Conservation (phyloP, 306 rosid species). For the Macrotyloma uniflorum region DNA sequence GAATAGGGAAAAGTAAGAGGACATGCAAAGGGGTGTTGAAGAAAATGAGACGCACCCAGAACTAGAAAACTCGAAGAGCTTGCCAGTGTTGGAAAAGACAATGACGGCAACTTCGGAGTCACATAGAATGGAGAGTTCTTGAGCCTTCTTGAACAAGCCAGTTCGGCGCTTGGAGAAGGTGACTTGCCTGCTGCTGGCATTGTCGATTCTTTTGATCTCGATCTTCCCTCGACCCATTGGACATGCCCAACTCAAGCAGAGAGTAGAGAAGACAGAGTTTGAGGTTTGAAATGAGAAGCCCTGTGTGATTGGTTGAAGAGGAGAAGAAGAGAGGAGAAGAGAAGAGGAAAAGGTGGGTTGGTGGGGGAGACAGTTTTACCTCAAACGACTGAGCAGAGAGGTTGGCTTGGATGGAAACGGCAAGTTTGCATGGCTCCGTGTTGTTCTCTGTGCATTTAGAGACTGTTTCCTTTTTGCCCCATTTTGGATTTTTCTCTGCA, state of each 20-base stretch:
- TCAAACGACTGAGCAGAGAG: conserved; percentile 62
- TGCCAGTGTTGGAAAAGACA: conserved; percentile 94
- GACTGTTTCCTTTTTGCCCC: background rate
- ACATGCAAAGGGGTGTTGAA: background rate
- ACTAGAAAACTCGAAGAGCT: conserved; percentile 89
- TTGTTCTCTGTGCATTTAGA: conserved; percentile 19
- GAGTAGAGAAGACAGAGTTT: background rate
- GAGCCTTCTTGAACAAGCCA: conserved; percentile 90
- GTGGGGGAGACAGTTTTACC: conserved; percentile 47
- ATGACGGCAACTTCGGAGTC: conserved; percentile 99
- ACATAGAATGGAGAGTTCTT: conserved; percentile 91
- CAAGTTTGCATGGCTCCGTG: conserved; percentile 89
- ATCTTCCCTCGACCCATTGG: conserved; percentile 86
- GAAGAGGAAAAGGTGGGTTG: conserved; percentile 34
- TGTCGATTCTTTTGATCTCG: conserved; percentile 58
- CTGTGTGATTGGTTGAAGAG: conserved; percentile 29
- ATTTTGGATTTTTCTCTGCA: background rate
- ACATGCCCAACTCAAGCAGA: background rate
- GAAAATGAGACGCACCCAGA: conserved; percentile 54
- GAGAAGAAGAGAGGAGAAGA: conserved; percentile 59
- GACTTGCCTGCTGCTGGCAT: conserved; percentile 95
- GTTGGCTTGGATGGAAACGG: conserved; percentile 60
- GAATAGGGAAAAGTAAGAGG: background rate
- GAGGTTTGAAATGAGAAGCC: background rate
- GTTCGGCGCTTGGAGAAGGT: conserved; percentile 92